phyloP scores from a whole-genome alignment of 306 rosid species.

The Dryas alaskensis region DNA sequence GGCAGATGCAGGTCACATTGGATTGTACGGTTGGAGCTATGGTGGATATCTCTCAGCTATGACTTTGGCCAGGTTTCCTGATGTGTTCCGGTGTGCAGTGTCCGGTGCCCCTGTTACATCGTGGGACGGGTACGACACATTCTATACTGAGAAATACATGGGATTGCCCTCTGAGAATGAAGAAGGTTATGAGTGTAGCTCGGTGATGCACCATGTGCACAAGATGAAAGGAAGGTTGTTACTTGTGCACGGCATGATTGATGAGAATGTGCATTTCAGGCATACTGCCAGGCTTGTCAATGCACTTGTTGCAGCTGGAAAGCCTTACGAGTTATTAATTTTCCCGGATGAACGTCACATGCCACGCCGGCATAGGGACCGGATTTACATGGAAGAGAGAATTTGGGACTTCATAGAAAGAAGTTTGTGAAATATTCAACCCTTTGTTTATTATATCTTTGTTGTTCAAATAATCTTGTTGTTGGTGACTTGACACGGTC shows the following conservation, averaged over 20 bases:
- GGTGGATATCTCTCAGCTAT: conserved; percentile 93
- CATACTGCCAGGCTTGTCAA: conserved; percentile 95
- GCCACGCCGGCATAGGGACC: conserved; percentile 75
- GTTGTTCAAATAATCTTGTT: conserved; percentile 19
- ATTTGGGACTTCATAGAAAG: conserved; percentile 90
- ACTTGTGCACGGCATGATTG: conserved; percentile 95
- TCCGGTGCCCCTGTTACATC: conserved; percentile 92
- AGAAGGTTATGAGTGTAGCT: conserved; percentile 49
- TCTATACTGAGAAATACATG: conserved; percentile 96
- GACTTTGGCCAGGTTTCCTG: conserved; percentile 71
- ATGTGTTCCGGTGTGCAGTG: conserved; percentile 66
- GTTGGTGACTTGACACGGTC: too few relatives aligned
- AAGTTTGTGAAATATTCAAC: conserved; percentile 47
- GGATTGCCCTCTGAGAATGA: conserved; percentile 65
- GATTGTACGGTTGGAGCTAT: conserved; percentile 96
- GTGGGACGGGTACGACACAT: conserved; percentile 96
- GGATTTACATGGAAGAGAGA: conserved; percentile 90
- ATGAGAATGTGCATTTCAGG: conserved; percentile 92
- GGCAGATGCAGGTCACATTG: conserved; percentile 68
- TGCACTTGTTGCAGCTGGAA: conserved; percentile 78
- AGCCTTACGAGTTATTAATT: conserved; percentile 72
- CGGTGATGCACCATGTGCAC: conserved; percentile 71
- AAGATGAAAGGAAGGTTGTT: conserved; percentile 68
- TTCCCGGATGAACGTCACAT: conserved; percentile 95
- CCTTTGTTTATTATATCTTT: conserved; percentile 23